phyloP scores from a whole-genome alignment of 2,329 filamentous ascomycete genomes.

The Fusarium brevicatenulatum region DNA sequence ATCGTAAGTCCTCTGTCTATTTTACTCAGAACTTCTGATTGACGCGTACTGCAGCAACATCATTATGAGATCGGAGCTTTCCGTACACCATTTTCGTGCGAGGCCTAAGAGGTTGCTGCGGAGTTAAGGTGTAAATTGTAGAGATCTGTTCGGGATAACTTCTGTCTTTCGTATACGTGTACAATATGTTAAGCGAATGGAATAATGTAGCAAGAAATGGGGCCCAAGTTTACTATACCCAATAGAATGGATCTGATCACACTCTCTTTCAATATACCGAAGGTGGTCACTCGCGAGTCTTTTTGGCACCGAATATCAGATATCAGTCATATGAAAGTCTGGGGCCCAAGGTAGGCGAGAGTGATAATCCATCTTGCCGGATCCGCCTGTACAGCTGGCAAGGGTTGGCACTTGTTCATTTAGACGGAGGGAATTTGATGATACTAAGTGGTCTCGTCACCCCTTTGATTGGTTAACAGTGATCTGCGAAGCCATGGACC shows the following conservation, averaged over 20 bases:
- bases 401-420: not conserved
- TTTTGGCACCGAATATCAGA: accelerated
- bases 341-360: not conserved
- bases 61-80: slow-evolving; percentile 31
- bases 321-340: not conserved
- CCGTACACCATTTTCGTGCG: slow-evolving; percentile 19
- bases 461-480: accelerated
- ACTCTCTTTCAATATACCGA: accelerated
- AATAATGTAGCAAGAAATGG: accelerated
- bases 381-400: not conserved
- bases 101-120: not conserved
- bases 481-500: not conserved
- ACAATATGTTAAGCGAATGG: accelerated
- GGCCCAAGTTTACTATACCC: accelerated
- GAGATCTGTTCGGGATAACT: accelerated
- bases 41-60: not conserved
- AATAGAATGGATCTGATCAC: accelerated
- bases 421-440: not conserved
- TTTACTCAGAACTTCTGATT: accelerated
- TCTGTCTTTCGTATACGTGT: accelerated
- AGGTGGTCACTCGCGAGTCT: accelerated
- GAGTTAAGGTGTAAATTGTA: not conserved
- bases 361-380: accelerated
- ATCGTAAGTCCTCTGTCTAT: slow-evolving; percentile 6
- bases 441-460: not conserved